Evolutionary conservation across 106 monocot genomes (phyloP).

Genomic region (Ottelia alismoides): DNA sequence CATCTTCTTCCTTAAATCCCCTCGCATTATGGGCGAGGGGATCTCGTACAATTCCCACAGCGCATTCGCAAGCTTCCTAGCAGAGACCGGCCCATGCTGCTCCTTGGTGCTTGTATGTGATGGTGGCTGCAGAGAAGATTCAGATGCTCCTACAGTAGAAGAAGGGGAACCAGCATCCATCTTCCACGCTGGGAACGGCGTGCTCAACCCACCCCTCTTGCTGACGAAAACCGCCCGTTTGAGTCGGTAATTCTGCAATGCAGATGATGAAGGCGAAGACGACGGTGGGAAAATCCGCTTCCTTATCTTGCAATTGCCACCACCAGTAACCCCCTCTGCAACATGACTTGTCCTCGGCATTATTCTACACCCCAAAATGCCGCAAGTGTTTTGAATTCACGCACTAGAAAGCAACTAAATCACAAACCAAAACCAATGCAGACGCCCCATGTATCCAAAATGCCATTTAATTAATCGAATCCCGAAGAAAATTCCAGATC

Average conservation of each 20-base stretch:
- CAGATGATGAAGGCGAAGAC: constrained; percentile 24
- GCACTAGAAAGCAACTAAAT: not conserved
- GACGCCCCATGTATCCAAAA: not conserved
- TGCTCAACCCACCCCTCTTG: constrained; percentile 16
- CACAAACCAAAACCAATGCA: not conserved
- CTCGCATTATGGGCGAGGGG: constrained; percentile 9
- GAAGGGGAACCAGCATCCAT: constrained; percentile 23
- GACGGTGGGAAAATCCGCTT: constrained; percentile 23
- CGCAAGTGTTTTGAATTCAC: not conserved
- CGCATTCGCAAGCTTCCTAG: constrained; percentile 49
- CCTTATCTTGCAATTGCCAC: constrained; percentile 24
- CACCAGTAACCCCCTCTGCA: constrained; percentile 1
- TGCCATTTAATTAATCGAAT: too few species aligned
- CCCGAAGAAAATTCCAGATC: not conserved
- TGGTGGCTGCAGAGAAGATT: constrained; percentile 4
- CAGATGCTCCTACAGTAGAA: constrained; percentile 10
- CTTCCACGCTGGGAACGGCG: constrained; percentile 25
- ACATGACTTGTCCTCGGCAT: constrained; percentile 26
- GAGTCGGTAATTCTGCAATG: constrained; percentile 23
- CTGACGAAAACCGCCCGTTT: constrained; percentile 26
- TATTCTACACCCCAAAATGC: not conserved
- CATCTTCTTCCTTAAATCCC: not conserved
- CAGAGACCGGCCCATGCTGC: constrained; percentile 27
- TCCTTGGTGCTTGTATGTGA: not conserved
- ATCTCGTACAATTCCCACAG: constrained; percentile 35